These are phyloP conservation scores for Hyphopichia burtonii DNA, from an alignment of 1,139 yeast genomes.

Conservation along the genomic window DNA sequence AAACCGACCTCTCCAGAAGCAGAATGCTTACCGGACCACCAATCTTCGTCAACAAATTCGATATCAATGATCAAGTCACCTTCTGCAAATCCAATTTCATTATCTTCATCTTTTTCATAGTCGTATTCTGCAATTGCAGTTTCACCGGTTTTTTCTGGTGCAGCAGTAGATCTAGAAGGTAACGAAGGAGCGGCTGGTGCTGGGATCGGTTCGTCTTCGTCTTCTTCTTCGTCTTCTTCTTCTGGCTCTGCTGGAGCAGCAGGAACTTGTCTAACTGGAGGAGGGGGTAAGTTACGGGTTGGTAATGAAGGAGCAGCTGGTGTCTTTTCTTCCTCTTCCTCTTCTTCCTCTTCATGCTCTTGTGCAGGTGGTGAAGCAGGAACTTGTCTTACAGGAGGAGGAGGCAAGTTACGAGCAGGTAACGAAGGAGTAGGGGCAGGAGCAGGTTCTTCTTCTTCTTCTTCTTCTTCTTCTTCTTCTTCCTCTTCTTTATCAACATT, in stretches of 20 bases:
- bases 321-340: constrained; percentile 16
- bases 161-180: constrained; percentile 10
- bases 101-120: constrained; percentile 72
- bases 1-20: constrained; percentile 61
- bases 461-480: constrained; percentile 16
- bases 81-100: constrained; percentile 64
- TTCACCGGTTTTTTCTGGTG: constrained; percentile 20
- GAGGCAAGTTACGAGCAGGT: constrained; percentile 20
- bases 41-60: constrained; percentile 70
- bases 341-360: constrained; percentile 19
- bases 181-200: constrained; percentile 14
- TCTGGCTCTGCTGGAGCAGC: constrained; percentile 9
- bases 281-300: constrained; percentile 21
- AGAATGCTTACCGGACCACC: constrained; percentile 78
- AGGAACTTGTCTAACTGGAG: constrained; percentile 12
- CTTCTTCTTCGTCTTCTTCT: constrained; percentile 21
- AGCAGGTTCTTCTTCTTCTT: constrained; percentile 17
- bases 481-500: constrained; percentile 10
- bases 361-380: constrained; percentile 8
- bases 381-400: constrained; percentile 15
- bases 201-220: constrained; percentile 10
- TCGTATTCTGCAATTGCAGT: constrained; percentile 66
- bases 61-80: constrained; percentile 66
- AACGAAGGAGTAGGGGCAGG: constrained; percentile 11
- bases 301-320: constrained; percentile 13